Evolutionary conservation across 1,284 basidiomycete genomes (phyloP).

Genomic region (Ceratobasidium papillatum): DNA sequence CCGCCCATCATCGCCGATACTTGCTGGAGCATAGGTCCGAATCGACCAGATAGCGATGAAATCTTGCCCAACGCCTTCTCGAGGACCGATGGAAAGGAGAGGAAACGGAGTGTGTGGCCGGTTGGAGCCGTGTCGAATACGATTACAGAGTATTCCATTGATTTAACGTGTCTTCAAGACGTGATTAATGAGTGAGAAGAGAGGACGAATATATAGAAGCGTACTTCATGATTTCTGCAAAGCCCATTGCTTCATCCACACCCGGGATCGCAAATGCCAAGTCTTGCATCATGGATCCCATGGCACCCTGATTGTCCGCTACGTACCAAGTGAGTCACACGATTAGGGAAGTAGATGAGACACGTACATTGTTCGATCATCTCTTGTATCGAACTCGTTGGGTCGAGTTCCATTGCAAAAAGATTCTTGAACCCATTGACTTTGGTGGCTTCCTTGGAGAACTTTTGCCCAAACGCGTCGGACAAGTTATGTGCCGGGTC

Average conservation of each 20-base stretch:
- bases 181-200: background rate
- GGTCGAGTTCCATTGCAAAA: conserved; percentile 99
- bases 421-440: conserved; percentile 98
- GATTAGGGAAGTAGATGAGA: conserved; percentile 10
- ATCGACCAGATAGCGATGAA: conserved; percentile 87
- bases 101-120: conserved; percentile 96
- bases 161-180: conserved; percentile 88
- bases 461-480: conserved; percentile 99
- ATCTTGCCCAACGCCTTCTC: conserved; percentile 98
- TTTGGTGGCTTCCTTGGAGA: conserved; percentile 98
- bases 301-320: conserved; percentile 93
- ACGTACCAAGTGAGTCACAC: conserved; percentile 29
- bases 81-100: conserved; percentile 96
- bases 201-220: conserved; percentile 47
- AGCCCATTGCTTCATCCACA: conserved; percentile 99
- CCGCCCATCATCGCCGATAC: conserved; percentile 86
- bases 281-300: conserved; percentile 99
- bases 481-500: conserved; percentile 99
- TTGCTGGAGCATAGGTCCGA: conserved; percentile 97
- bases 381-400: conserved; percentile 95
- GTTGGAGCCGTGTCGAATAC: conserved; percentile 99
- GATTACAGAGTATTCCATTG: conserved; percentile 99
- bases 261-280: conserved; percentile 98
- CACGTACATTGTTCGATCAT: conserved; percentile 95
- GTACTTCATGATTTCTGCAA: conserved; percentile 99